These are phyloP conservation scores for Emydomyces testavorans DNA, from an alignment of 2,329 filamentous ascomycete genomes.

Conservation along the genomic window DNA sequence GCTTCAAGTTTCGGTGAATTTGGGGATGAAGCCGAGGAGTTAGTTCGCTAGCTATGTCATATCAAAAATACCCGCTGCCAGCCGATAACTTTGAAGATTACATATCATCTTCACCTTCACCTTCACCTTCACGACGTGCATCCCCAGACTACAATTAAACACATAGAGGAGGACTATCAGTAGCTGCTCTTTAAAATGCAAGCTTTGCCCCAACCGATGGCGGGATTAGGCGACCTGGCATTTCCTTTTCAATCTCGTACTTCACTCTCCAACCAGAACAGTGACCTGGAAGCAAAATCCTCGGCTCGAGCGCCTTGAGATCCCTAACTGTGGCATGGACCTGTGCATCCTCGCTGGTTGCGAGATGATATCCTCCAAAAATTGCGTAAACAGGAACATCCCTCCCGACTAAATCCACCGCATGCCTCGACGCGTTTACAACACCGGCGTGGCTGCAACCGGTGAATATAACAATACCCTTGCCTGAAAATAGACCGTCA, in stretches of 20 bases:
- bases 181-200: conserved; percentile 21
- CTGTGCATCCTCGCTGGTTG: conserved; percentile 36
- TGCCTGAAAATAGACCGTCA: conserved; percentile 25
- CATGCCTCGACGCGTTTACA: conserved; percentile 42
- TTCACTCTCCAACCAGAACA: conserved; percentile 48
- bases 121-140: not conserved
- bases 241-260: conserved; percentile 41
- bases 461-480: conserved; percentile 45
- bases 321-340: conserved; percentile 39
- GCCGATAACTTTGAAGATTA: not conserved
- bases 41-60: not conserved
- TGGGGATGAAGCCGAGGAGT: too few relatives aligned
- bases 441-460: conserved; percentile 47
- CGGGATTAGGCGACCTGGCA: conserved; percentile 42
- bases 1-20: conserved; percentile 6
- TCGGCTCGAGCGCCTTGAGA: conserved; percentile 38
- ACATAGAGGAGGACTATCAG: too few relatives aligned
- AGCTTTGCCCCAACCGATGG: conserved; percentile 41
- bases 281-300: conserved; percentile 44
- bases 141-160: not conserved
- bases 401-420: conserved; percentile 30
- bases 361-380: conserved; percentile 45
- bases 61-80: conserved; percentile 2
- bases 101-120: not conserved
- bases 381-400: conserved; percentile 39